Conservation (phyloP, 2,329 filamentous ascomycete species). For the Fusarium sp. region DNA sequence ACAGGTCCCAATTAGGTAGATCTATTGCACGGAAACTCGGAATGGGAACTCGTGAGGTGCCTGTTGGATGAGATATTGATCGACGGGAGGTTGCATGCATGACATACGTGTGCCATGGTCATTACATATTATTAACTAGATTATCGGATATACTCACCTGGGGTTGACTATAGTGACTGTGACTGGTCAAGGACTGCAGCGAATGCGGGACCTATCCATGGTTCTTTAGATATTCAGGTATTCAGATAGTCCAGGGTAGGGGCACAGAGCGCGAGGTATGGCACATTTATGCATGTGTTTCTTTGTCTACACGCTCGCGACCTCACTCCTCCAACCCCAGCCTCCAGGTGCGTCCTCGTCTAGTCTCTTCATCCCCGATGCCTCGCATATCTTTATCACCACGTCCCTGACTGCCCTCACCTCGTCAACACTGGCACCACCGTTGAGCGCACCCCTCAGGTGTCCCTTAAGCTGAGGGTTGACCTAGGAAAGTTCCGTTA, state of each 20-base stretch:
- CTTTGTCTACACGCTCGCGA: conserved; percentile 41
- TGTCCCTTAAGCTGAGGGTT: conserved; percentile 49
- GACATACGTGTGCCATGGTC: background rate
- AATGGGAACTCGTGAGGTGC: background rate
- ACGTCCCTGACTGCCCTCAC: conserved; percentile 47
- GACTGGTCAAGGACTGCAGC: background rate
- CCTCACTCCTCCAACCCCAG: conserved; percentile 49
- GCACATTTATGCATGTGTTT: background rate
- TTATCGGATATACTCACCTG: background rate
- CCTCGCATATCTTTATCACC: conserved; percentile 47
- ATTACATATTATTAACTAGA: background rate
- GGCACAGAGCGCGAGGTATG: too few relatives aligned
- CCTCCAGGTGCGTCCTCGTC: conserved; percentile 37
- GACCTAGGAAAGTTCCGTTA: conserved; percentile 36
- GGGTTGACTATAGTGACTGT: background rate
- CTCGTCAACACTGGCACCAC: conserved; percentile 46
- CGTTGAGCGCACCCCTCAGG: conserved; percentile 46
- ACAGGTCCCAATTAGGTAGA: background rate
- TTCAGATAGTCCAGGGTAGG: conserved; percentile 2
- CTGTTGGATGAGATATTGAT: background rate
- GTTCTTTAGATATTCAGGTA: too few relatives aligned
- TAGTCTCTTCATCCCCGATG: conserved; percentile 45
- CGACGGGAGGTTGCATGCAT: conserved; percentile 14
- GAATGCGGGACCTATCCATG: too few relatives aligned
- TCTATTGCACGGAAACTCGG: background rate